Evolutionary conservation across 495 filamentous ascomycete genomes (phyloP).

Genomic region (Penicillium coffeae): DNA sequence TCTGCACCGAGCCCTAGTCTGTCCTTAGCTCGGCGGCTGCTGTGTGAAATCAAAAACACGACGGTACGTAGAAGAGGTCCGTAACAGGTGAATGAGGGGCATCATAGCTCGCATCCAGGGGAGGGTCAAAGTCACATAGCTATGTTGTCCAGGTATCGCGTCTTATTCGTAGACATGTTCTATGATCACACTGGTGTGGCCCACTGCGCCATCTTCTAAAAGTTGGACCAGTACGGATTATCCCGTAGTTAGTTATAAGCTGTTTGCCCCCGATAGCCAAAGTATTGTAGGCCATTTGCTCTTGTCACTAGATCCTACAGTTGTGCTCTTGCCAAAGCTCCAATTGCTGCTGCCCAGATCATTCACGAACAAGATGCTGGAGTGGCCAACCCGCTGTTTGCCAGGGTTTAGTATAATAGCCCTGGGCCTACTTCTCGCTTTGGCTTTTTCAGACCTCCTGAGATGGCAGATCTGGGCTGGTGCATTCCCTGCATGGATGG

Average conservation of each 20-base stretch:
- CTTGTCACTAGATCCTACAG: no score
- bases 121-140: no score
- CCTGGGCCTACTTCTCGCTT: constrained; percentile 20
- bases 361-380: constrained; percentile 14
- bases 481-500: constrained; percentile 6
- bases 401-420: constrained; percentile 36
- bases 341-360: background rate
- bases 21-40: background rate
- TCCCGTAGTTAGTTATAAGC: background rate
- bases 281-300: no score
- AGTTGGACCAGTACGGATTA: no score
- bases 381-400: constrained; percentile 34
- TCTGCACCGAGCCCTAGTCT: background rate
- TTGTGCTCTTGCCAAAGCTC: background rate
- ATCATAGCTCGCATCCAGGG: background rate
- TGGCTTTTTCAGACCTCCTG: constrained; percentile 24
- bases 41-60: background rate
- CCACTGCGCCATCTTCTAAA: no score
- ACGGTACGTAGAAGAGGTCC: background rate
- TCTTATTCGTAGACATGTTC: background rate
- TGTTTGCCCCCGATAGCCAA: no score
- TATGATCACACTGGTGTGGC: background rate
- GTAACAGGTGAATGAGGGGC: background rate
- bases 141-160: no score
- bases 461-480: constrained; percentile 15